Evolutionary conservation across 2,329 filamentous ascomycete species (phyloP), one percentile per base, ranked within the genome.

Genomic region (Lasiodiplodia gonubiensis): DNA sequence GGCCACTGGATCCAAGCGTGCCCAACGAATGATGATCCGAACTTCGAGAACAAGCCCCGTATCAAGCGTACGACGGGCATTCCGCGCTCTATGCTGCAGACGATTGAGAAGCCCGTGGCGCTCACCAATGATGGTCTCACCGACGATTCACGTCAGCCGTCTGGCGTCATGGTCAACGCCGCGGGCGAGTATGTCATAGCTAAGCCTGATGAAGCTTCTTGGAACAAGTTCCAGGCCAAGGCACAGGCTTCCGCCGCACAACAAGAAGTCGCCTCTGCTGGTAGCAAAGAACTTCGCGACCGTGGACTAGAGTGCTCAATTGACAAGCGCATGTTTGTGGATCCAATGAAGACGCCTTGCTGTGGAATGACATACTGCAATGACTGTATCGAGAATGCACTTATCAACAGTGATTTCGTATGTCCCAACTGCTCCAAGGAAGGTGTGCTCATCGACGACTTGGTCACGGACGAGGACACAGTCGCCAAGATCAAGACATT

Each of bases 1-100:
- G 84, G 94, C n/a, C 95, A 99, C 79, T 99, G 94, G 94, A 99
- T 99, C 70, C 94, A 98, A 81, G 88, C 92, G 64, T 99, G 95
- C 76, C 95, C 95, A 7, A 99, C 94, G n/a, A 99, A 99, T 78
- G 93, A 97, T 78, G 94, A 99, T 72, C 94, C 95, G 3, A 94
- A 93, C 69, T 98, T 94, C 79, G 95, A 99, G 80, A 94, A 94
- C 72, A 91, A 93, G 65, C 93, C 94, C 60, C 90, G 94, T 69
- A 92, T 98, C 71, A 98, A 97, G 84, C 90, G 94, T 69, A 98
- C 95, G 4, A 99, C 95, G 51, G 95, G 95, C 71, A 99, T 99
- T 72, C 95, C 95, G 21, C 91, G 93, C 71, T 97, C 94, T 1
- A 96, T 99, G 77, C 85, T 98, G 72, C 96, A 96, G 80, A 97